Base-by-base conservation (phyloP, 2,329 filamentous ascomycete genomes). In the Cytospora paraplurivora region DNA sequence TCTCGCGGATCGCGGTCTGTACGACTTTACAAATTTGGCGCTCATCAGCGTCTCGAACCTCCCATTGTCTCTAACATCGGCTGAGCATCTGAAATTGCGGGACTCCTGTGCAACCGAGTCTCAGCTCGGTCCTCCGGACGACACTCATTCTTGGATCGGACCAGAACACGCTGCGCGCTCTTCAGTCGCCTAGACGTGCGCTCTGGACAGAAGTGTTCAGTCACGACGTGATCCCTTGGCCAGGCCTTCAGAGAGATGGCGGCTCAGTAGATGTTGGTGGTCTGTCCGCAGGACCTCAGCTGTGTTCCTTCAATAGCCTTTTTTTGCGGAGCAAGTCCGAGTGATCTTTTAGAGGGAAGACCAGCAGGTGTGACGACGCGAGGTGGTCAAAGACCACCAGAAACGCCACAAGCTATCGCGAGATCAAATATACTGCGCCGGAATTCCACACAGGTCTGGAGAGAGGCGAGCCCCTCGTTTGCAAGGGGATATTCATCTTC, bases 1-100 rank as follows among this genome's bases (percentile, higher is more conserved):
- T 64, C 59, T 64, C 54, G 62, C 50, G 34, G 54, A 21, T 47
- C 64, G 44, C 56, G 37, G 41, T 47, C 58, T 64, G 61, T 64
- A 63, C 63, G 44, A 65, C 63, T 44, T 21, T 61, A 41, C 62
- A 55, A 38, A 37, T 60, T 57, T 59, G 57, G 47, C 47, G 47
- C 21, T 35, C 54, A 21, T 21, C 57, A 61, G 53, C 56, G 51
- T 41, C 60, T 59, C 56, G 33, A 59, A 52, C 52, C 41, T 59
- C 56, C 60, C 32, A 38, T 50, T 65, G 63, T 65, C 60, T 65
- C 60, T 65, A 35, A 56, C n/a, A 63, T 57, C 50, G 60, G 21
- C 56, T 60, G 51, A 54, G 47, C 55, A 63, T 60, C 56, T 51
- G 56, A 63, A 65, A 65, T 65, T 65, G 63, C 61, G 63, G 44